Evolutionary conservation across 2,329 filamentous ascomycete genomes (phyloP).

Genomic region (Fusarium compactum): DNA sequence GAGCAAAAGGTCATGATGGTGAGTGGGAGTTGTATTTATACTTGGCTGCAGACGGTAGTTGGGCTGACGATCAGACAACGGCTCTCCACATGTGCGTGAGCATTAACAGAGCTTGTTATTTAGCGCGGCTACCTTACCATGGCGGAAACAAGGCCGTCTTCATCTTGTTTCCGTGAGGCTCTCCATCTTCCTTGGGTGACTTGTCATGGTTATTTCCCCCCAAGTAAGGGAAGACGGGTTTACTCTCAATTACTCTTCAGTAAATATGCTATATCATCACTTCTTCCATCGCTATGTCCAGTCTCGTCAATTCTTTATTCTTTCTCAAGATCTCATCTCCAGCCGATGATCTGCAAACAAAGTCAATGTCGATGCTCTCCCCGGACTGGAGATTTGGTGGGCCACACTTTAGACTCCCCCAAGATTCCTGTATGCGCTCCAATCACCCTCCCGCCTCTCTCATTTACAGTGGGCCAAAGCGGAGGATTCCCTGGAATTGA

Average conservation of each 20-base stretch:
- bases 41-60: neutral
- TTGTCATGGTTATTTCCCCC: neutral
- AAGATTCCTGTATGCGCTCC: slow-evolving; percentile 22
- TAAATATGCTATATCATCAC: too few relatives aligned
- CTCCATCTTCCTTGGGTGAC: neutral
- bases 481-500: neutral
- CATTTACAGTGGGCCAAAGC: neutral
- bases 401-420: neutral
- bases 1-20: neutral
- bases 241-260: too few relatives aligned
- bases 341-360: neutral
- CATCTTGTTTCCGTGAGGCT: slow-evolving; percentile 16
- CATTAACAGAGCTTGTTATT: neutral
- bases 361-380: slow-evolving; percentile 2
- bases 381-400: slow-evolving; percentile 12
- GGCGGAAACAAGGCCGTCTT: slow-evolving; percentile 11
- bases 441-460: neutral
- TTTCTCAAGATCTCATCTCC: neutral
- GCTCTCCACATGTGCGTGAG: slow-evolving; percentile 8
- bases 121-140: neutral
- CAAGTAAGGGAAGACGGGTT: neutral
- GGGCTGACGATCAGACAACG: slow-evolving; percentile 14
- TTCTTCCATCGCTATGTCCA: too few relatives aligned
- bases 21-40: slow-evolving; percentile 28
- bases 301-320: too few relatives aligned